Evolutionary conservation across 2,329 filamentous ascomycete species (phyloP), one percentile per base, ranked within the genome.

Genomic region (Trichoderma breve): DNA sequence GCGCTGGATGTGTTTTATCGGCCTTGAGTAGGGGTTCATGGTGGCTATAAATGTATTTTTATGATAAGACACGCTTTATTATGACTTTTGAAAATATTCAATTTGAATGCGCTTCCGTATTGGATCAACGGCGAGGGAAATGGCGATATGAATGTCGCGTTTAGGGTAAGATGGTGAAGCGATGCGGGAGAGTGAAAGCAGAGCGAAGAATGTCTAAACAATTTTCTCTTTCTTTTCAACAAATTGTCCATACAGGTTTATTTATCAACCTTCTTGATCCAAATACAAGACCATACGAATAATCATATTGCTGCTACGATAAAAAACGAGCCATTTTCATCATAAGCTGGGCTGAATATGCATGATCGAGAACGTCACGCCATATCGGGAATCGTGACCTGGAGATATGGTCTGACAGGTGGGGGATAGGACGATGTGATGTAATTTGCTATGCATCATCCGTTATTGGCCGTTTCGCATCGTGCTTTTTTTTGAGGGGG

Each of bases 1-100:
- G 58, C 92, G 89, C 79, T 91, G 88, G 75, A 94, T 86, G 77
- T 93, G 91, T 79, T 90, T 84, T 77, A 83, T 83, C 24, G 79
- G 78, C 67, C 77, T 72, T 73, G 78, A 73, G 55, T 74, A 76
- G 61, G 58, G 39, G 9, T 32, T 58, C 67, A 70, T 53, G 21
- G n/a, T 28, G 66, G 14, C 18, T 11, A 9, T 15, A 11, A n/a
- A 1, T 60, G 18, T 21, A 24, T 24, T 18, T 60, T 32, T 24
- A 11, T 43, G 21, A 34, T 2, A 9, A 30, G 11, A 7, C 26
- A 11, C 6, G 7, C 2, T 34, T 34, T 51, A 11, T 14, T 32
- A 14, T 15, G 1, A 28, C 30, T 21, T 21, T n/a, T n/a, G 4
- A 21, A 39, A 36, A 1, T 5, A 18, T 36, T 12, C 4, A 11